Evolutionary conservation across 495 filamentous ascomycete genomes (phyloP).

Genomic region (Tuber indicum): DNA sequence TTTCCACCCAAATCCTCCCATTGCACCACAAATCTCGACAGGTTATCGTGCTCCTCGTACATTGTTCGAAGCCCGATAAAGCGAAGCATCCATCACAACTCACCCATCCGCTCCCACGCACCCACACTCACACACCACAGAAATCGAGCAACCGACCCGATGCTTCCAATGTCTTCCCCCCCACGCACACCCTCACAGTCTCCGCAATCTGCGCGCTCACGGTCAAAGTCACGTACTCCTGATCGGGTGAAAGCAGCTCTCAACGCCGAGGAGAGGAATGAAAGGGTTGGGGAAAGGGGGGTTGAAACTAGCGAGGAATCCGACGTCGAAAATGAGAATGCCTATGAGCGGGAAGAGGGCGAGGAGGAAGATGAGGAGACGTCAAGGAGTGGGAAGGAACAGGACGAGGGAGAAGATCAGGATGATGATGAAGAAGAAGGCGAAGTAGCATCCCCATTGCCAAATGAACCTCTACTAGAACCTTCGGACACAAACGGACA

Average conservation of each 20-base stretch:
- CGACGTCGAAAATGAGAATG: constrained; percentile 11
- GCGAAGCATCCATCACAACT: neutral
- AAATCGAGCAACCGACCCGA: neutral
- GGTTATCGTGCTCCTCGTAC: neutral
- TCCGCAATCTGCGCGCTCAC: neutral
- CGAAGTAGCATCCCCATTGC: constrained; percentile 22
- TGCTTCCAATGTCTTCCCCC: neutral
- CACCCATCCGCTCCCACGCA: neutral
- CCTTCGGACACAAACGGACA: neutral
- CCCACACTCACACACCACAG: neutral
- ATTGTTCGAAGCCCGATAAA: neutral
- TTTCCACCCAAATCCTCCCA: neutral
- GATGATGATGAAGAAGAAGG: constrained; percentile 24
- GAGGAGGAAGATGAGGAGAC: constrained; percentile 14
- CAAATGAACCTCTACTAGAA: neutral
- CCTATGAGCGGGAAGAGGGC: neutral
- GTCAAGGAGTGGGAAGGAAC: neutral
- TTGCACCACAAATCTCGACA: neutral
- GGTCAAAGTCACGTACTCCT: constrained; percentile 10
- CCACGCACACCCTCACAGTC: neutral
- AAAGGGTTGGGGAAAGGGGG: constrained; percentile 14
- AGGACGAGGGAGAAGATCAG: constrained; percentile 10
- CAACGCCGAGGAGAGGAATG: constrained; percentile 16
- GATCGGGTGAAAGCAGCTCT: constrained; percentile 6
- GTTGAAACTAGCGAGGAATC: constrained; percentile 11